Base-by-base conservation (phyloP, 257 asterid genomes). In the Eucommia ulmoides region DNA sequence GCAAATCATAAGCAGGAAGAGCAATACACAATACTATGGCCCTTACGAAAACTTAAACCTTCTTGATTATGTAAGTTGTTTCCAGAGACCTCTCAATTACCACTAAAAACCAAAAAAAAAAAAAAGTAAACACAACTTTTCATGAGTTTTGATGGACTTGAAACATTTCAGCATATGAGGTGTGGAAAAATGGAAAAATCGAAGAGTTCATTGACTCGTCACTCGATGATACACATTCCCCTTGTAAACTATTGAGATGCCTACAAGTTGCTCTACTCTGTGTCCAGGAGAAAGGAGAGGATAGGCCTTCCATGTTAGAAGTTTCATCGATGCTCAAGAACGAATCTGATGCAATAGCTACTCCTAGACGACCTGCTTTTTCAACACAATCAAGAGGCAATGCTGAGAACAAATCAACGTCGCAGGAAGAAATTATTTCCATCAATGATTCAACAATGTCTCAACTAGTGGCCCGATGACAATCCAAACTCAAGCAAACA, bases 291-390 rank as follows among this genome's bases (percentile, higher is more conserved):
- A 63, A 64, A 54, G 58, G 57, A 55, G 61, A 59, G 45, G 68
- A 66, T 49, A 26, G 78, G 24, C 77, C 74, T 20, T 51, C 64
- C 47, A 66, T 66, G 77, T 58, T 71, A 52, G 55, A 68, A 71
- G 45, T 50, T 60, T 66, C 19, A n/a, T 64, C 67, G 2, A 72
- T 63, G 78, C 55, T 72, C 1, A 63, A 55, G 46, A 59, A 55
- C 16, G 74, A 63, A 53, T 51, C 35, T 19, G 50, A 45, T 23
- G 23, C 20, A 35, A 11, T 67, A 25, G 60, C 59, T 19, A 24
- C 49, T 47, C 71, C 78, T 18, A 52, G 53, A 20, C 49, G 38
- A 38, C 74, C 74, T 1, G 74, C 74, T 48, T 67, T 63, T 45
- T 59, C 74, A 42, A 59, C 47, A 17, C 17, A 25, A 3, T 23